These are phyloP conservation scores for Metschnikowia lachancei DNA, from an alignment of 805 yeast genomes.

Conservation along the genomic window DNA sequence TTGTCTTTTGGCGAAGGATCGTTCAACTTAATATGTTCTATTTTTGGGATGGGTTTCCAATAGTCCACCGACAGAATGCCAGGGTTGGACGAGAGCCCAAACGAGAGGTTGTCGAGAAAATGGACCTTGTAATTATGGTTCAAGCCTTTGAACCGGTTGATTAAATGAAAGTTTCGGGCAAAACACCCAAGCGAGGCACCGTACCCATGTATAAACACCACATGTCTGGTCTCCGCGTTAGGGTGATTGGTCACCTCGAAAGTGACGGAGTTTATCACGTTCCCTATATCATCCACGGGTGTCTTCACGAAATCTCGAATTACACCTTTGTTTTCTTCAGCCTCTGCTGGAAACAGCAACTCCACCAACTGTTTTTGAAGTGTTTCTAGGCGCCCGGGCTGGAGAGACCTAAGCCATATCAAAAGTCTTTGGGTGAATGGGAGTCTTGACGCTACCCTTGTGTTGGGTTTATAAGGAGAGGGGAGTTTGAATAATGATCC, in stretches of 20 bases:
- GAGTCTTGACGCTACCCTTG: slow-evolving; percentile 10
- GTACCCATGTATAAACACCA: slow-evolving; percentile 57
- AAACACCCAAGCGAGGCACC: slow-evolving; percentile 57
- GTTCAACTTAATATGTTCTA: slow-evolving; percentile 25
- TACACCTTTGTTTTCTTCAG: slow-evolving; percentile 25
- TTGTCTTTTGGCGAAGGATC: slow-evolving; percentile 29
- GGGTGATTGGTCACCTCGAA: slow-evolving; percentile 30
- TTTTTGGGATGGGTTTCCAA: slow-evolving; percentile 21
- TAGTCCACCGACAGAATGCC: slow-evolving; percentile 14
- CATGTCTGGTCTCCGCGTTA: slow-evolving; percentile 29
- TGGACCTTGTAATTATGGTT: slow-evolving; percentile 45
- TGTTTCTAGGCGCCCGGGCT: slow-evolving; percentile 24
- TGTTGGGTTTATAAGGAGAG: slow-evolving; percentile 12
- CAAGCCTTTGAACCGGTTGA: slow-evolving; percentile 29
- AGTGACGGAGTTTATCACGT: slow-evolving; percentile 36
- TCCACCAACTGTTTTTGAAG: slow-evolving; percentile 37
- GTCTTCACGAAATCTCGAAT: slow-evolving; percentile 18
- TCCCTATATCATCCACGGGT: slow-evolving; percentile 25
- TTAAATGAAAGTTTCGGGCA: slow-evolving; percentile 49
- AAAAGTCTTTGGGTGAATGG: slow-evolving; percentile 12
- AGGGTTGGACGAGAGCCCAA: slow-evolving; percentile 54
- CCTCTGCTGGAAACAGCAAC: slow-evolving; percentile 29
- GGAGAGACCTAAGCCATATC: slow-evolving; percentile 26
- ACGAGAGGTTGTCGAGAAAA: slow-evolving; percentile 48
- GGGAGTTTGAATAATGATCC: slow-evolving; percentile 10